These are phyloP conservation scores for Clavispora fructus DNA, from an alignment of 805 yeast species.

Conservation along the genomic window DNA sequence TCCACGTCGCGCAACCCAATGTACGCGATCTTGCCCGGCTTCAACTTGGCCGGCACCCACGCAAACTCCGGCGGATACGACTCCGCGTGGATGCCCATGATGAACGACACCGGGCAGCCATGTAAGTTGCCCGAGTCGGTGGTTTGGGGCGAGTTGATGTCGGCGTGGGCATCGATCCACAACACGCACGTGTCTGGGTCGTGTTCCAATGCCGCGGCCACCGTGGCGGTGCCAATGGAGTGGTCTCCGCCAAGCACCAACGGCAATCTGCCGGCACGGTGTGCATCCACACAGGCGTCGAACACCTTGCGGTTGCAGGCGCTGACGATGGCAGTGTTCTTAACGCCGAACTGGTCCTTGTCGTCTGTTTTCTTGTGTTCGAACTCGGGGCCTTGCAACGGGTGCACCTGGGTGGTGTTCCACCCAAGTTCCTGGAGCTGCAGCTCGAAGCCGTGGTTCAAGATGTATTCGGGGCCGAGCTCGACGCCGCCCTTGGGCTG, in stretches of 20 bases:
- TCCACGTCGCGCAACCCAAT: slow-evolving; percentile 95
- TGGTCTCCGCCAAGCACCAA: slow-evolving; percentile 95
- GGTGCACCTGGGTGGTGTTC: slow-evolving; percentile 49
- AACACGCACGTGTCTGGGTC: slow-evolving; percentile 84
- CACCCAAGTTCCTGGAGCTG: slow-evolving; percentile 71
- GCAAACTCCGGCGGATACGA: slow-evolving; percentile 66
- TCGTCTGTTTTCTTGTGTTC: slow-evolving; percentile 41
- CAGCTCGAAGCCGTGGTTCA: slow-evolving; percentile 63
- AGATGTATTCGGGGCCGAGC: slow-evolving; percentile 79
- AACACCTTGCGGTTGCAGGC: slow-evolving; percentile 62
- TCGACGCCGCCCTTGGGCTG: slow-evolving; percentile 94
- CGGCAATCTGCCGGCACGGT: slow-evolving; percentile 51
- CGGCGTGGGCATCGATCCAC: slow-evolving; percentile 99
- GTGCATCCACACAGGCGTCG: slow-evolving; percentile 50
- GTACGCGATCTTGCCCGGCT: slow-evolving; percentile 72
- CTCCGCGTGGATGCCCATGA: slow-evolving; percentile 72
- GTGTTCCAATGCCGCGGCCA: slow-evolving; percentile 71
- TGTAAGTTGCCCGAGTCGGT: slow-evolving; percentile 89
- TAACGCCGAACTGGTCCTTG: slow-evolving; percentile 47
- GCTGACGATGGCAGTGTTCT: slow-evolving; percentile 75
- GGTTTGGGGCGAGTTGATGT: slow-evolving; percentile 81
- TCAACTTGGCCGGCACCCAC: slow-evolving; percentile 75
- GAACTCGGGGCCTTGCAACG: slow-evolving; percentile 47
- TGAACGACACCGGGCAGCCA: slow-evolving; percentile 93
- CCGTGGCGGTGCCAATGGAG: slow-evolving; percentile 91